phyloP scores from a whole-genome alignment of 2,329 filamentous ascomycete species.

The Colletotrichum tabaci region DNA sequence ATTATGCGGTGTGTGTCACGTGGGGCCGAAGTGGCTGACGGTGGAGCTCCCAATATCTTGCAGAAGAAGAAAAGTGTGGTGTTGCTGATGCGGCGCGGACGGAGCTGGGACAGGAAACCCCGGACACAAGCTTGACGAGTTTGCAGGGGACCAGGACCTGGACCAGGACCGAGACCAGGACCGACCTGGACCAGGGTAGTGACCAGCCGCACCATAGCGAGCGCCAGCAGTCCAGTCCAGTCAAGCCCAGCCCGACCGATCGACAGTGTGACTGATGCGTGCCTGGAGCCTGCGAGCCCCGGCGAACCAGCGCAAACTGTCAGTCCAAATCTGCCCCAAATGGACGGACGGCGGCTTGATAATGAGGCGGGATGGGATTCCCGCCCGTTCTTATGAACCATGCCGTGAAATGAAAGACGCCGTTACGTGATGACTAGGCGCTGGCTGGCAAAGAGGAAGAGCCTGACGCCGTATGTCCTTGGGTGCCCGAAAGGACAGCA shows the following conservation, averaged over 20 bases:
- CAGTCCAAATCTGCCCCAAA: constrained; percentile 4
- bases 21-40: constrained; percentile 38
- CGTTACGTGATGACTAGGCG: constrained; percentile 1
- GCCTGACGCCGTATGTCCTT: neutral
- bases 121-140: constrained; percentile 26
- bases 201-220: constrained; percentile 7
- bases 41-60: constrained; percentile 25
- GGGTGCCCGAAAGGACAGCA: neutral
- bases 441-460: constrained; percentile 2
- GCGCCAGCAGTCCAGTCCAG: no score
- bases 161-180: neutral
- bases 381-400: neutral
- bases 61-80: constrained; percentile 40
- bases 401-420: constrained; percentile 5
- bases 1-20: constrained; percentile 42
- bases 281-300: constrained; percentile 10
- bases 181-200: no score
- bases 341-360: neutral
- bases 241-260: constrained; percentile 34
- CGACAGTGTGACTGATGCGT: constrained; percentile 25
- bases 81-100: constrained; percentile 27
- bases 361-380: neutral
- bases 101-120: constrained; percentile 33
- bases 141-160: neutral
- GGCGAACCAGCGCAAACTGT: constrained; percentile 17